Conservation (phyloP, 148 eudicot species). For the Silene conica region DNA sequence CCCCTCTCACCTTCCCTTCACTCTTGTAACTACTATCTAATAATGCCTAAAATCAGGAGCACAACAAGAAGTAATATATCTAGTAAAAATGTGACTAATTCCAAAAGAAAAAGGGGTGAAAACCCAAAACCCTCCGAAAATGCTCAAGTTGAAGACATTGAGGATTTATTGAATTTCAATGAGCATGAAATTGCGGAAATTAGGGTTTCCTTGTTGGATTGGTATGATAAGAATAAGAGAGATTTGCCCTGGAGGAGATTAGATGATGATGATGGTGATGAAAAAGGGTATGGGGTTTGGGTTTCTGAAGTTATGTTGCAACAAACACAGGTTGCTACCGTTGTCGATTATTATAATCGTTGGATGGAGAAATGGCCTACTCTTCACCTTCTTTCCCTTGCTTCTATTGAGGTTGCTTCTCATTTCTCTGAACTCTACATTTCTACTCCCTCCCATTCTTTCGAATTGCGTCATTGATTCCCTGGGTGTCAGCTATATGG, state of each 20-base stretch:
- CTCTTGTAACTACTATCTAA: background rate
- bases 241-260: conserved; percentile 87
- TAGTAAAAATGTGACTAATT: conserved; percentile 6
- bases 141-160: conserved; percentile 46
- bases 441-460: no score
- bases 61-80: background rate
- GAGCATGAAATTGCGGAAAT: conserved; percentile 48
- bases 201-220: conserved; percentile 59
- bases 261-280: conserved; percentile 27
- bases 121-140: conserved; percentile 1
- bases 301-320: conserved; percentile 53
- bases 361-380: conserved; percentile 95
- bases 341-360: conserved; percentile 65
- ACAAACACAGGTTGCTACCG: conserved; percentile 74
- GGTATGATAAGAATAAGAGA: conserved; percentile 81
- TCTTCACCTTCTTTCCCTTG: conserved; percentile 58
- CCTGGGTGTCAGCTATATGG: no score
- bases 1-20: background rate
- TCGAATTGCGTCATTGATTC: no score
- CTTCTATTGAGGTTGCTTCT: conserved; percentile 68
- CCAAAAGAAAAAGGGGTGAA: conserved; percentile 21
- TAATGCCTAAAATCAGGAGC: conserved; percentile 20
- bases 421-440: no score
- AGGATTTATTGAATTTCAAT: conserved; percentile 52
- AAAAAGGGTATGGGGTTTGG: conserved; percentile 86